These are phyloP conservation scores for Dactylellina cionopaga DNA, from an alignment of 2,329 filamentous ascomycete genomes.

Conservation along the genomic window DNA sequence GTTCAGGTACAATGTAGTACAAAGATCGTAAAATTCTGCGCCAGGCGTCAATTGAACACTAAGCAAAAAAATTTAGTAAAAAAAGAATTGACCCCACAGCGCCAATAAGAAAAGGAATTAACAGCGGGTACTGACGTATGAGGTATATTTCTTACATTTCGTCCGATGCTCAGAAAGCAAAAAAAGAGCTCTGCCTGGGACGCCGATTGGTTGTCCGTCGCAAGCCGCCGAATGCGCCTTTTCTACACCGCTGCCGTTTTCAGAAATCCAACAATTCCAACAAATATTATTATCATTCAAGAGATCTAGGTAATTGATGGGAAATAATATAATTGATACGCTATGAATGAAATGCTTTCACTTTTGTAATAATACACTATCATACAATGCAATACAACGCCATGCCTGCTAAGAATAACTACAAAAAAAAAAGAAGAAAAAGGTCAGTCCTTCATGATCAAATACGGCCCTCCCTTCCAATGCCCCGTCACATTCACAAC, in stretches of 20 bases:
- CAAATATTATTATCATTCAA: no score
- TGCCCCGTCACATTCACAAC: conserved; percentile 30
- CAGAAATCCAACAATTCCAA: conserved; percentile 42
- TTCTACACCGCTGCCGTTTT: conserved; percentile 28
- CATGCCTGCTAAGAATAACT: no score
- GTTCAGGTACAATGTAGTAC: no score
- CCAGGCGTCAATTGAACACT: no score
- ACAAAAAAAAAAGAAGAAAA: neutral
- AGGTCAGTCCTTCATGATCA: conserved; percentile 49
- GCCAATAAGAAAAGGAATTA: conserved; percentile 4
- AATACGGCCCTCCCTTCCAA: conserved; percentile 43
- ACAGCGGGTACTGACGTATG: conserved; percentile 52
- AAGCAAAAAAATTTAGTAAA: neutral
- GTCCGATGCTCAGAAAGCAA: conserved; percentile 40
- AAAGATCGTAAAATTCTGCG: no score
- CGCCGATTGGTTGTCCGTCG: neutral
- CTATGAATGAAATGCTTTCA: no score
- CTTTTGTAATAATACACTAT: neutral
- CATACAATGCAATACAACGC: neutral
- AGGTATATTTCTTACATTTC: conserved; percentile 46
- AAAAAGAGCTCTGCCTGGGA: conserved; percentile 39
- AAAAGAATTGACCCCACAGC: no score
- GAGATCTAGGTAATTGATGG: no score
- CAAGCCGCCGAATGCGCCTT: conserved; percentile 24
- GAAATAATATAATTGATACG: no score